These are phyloP conservation scores for Scenedesmus sp. DNA, from an alignment of 163 green algal genomes.

Conservation along the genomic window DNA sequence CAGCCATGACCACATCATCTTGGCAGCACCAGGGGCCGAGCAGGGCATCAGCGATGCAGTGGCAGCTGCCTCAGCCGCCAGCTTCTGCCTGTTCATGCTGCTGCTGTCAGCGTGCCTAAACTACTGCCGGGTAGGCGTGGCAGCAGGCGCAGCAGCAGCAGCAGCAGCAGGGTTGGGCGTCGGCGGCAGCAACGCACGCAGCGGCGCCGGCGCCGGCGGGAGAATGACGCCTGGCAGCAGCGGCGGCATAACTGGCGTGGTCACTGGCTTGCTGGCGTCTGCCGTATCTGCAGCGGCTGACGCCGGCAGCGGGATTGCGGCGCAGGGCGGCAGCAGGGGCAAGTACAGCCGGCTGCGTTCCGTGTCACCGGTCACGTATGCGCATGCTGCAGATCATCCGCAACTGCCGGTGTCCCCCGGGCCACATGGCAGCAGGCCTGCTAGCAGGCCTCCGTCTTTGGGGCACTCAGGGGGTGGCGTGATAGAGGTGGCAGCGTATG, in stretches of 20 bases:
- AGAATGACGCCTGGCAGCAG: background rate
- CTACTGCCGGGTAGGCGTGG: background rate
- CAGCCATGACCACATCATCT: background rate
- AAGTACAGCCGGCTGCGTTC: background rate
- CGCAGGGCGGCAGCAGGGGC: background rate
- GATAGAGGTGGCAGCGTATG: background rate
- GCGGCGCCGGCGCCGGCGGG: background rate
- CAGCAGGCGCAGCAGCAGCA: background rate
- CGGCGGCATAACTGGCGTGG: background rate
- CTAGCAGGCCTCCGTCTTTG: background rate
- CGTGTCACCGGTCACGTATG: background rate
- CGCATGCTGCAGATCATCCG: background rate
- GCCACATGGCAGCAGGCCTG: background rate
- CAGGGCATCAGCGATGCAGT: slow-evolving; percentile 4
- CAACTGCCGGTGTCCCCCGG: background rate
- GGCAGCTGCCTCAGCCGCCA: background rate
- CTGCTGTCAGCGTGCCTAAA: background rate
- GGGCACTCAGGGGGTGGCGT: background rate
- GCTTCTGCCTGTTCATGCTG: slow-evolving; percentile 33
- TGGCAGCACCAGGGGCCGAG: background rate
- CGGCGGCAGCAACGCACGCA: background rate
- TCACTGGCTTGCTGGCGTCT: background rate
- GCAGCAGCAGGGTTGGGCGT: background rate
- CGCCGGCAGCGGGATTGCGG: background rate
- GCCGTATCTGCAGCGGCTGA: background rate